Conservation (phyloP, 805 yeast genomes). For the Starmerella vaccinii region DNA sequence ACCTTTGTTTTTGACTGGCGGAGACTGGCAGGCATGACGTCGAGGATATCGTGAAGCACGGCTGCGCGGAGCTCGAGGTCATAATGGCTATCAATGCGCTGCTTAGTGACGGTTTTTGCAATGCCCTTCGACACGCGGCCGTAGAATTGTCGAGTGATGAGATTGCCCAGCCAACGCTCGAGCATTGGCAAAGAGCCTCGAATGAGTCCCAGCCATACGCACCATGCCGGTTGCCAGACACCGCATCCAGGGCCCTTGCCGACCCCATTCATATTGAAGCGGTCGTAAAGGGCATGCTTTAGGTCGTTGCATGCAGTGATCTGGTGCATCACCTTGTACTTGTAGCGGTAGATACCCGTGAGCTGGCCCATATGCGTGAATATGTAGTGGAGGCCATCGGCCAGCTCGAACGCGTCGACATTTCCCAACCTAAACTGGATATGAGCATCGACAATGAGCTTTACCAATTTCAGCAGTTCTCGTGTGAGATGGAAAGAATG, state of each 20-base stretch:
- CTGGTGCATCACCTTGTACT: conserved; percentile 97
- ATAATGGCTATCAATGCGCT: conserved; percentile 87
- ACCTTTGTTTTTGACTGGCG: conserved; percentile 78
- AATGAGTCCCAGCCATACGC: conserved; percentile 87
- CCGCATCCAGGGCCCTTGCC: conserved; percentile 99
- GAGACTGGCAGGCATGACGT: conserved; percentile 93
- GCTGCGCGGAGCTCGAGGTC: conserved; percentile 88
- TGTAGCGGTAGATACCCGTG: conserved; percentile 93
- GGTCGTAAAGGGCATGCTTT: conserved; percentile 79
- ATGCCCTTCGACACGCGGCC: conserved; percentile 88
- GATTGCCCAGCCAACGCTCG: conserved; percentile 91
- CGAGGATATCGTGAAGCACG: conserved; percentile 90
- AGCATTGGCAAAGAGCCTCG: conserved; percentile 85
- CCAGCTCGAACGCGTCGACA: conserved; percentile 84
- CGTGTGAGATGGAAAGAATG: conserved; percentile 89
- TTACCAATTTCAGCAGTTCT: conserved; percentile 74
- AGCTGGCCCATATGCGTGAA: conserved; percentile 89
- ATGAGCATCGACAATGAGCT: conserved; percentile 84
- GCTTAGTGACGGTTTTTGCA: conserved; percentile 90
- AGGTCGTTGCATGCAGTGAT: conserved; percentile 90
- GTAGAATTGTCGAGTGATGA: conserved; percentile 86
- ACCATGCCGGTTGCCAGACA: conserved; percentile 98
- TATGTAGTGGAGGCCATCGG: conserved; percentile 87
- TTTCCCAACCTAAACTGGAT: conserved; percentile 84
- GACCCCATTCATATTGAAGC: conserved; percentile 63